Evolutionary conservation across 345 rosid species (phyloP).

Genomic region (thale cress (Arabidopsis thaliana)): DNA sequence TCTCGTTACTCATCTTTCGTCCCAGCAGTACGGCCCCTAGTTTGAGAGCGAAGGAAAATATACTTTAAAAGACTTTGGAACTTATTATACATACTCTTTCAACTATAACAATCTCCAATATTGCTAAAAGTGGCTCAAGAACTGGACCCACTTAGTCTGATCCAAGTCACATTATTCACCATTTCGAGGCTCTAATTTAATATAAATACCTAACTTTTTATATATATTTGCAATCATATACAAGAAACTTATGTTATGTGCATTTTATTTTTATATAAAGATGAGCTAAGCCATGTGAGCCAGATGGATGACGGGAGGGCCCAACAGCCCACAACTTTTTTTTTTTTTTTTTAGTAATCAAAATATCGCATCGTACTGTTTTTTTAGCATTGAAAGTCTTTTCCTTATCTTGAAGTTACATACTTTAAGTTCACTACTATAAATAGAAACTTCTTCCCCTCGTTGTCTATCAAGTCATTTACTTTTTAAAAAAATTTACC

Average conservation of each 20-base stretch:
- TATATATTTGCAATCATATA: conserved; percentile 23
- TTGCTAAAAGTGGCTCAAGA: conserved; percentile 19
- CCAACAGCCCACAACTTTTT: conserved; percentile 44
- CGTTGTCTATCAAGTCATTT: conserved; percentile 38
- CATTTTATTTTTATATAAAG: conserved; percentile 17
- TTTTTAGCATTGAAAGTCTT: conserved; percentile 9
- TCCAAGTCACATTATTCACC: conserved; percentile 37
- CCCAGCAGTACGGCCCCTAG: conserved; percentile 44
- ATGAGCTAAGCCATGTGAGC: conserved; percentile 46
- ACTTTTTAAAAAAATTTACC: background rate
- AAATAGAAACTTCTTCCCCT: conserved; percentile 36
- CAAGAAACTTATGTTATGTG: conserved; percentile 19
- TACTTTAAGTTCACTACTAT: conserved; percentile 26
- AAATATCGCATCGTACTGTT: conserved; percentile 17
- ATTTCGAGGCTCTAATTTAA: conserved; percentile 41
- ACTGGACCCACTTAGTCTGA: conserved; percentile 38
- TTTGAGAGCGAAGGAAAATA: conserved; percentile 24
- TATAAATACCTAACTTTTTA: conserved; percentile 8
- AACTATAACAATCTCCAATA: background rate
- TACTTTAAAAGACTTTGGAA: conserved; percentile 23
- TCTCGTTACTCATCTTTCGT: conserved; percentile 17
- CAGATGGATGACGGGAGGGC: conserved; percentile 37
- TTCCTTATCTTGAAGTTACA: conserved; percentile 37
- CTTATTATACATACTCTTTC: conserved; percentile 6
- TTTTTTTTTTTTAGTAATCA: conserved; percentile 17